These are phyloP conservation scores for Flaveria brownii DNA, from an alignment of 129 eudicot species.

Conservation along the genomic window DNA sequence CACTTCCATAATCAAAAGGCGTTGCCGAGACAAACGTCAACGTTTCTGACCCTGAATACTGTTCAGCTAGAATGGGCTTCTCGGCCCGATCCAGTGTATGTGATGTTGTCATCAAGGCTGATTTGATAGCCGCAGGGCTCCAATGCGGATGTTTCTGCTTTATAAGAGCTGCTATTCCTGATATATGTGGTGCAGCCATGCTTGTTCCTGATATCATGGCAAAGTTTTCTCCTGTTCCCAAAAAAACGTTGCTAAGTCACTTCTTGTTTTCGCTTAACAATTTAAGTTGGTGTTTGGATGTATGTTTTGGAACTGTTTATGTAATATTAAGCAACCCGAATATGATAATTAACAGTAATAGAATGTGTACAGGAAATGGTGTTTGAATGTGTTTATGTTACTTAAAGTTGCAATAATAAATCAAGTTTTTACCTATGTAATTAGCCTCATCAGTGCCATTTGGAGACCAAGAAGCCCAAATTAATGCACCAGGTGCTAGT, in stretches of 20 bases:
- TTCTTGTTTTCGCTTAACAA: neutral
- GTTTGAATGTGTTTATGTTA: neutral
- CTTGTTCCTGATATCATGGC: slow-evolving; percentile 98
- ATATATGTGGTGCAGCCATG: slow-evolving; percentile 99
- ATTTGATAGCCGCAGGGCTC: slow-evolving; percentile 98
- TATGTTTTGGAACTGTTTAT: neutral
- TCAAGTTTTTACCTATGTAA: slow-evolving; percentile 55
- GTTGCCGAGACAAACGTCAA: slow-evolving; percentile 76
- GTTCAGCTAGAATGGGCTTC: slow-evolving; percentile 92
- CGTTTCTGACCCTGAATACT: slow-evolving; percentile 68
- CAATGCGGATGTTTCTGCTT: slow-evolving; percentile 96
- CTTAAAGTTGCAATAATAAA: slow-evolving; percentile 12
- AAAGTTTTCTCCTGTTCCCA: slow-evolving; percentile 82
- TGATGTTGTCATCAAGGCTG: slow-evolving; percentile 96
- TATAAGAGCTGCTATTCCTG: slow-evolving; percentile 95
- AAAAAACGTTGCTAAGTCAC: neutral
- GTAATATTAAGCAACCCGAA: neutral
- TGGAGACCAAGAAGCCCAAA: slow-evolving; percentile 99
- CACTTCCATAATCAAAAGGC: slow-evolving; percentile 97
- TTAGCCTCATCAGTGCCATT: slow-evolving; percentile 96
- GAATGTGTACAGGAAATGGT: neutral
- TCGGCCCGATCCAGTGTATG: slow-evolving; percentile 70
- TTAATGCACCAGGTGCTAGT: slow-evolving; percentile 91
- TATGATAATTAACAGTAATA: neutral
- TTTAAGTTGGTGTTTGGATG: slow-evolving; percentile 17